Evolutionary conservation across 768 basidiomycete genomes (phyloP), one percentile per base, ranked within the genome.

Genomic region (Suillus paluster): DNA sequence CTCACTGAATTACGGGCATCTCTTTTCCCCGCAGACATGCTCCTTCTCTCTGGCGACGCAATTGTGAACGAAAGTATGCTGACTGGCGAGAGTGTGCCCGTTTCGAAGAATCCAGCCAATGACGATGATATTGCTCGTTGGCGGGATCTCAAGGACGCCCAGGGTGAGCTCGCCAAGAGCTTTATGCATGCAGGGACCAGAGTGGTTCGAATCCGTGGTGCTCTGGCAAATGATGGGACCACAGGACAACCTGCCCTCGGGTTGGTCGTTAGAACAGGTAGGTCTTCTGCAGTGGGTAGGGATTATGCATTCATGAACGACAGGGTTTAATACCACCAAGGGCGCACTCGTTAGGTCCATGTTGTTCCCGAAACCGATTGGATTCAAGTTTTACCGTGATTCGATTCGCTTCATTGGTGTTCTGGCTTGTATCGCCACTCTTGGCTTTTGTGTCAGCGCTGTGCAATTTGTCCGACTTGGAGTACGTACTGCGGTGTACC

Each of bases 31-130:
- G 92, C 94, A 15, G 97, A 99, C 73, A 82, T 97, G 64, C 85
- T 98, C 66, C 83, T 99, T 9, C 86, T 99, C 33, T 93, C 94
- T 2, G 97, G 97, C 1, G 97, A 99, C 73, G 95, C 95, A 2
- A 97, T 99, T 61, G 91, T 99, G 56, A 99, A 99, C 73, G 97
- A 99, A 78, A 97, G 95, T 64, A 99, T 99, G 97, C 85, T 99
- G 25, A 99, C 97, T 0, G 97, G 97, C 14, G 97, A 99, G 77
- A 97, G 95, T 65, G 94, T 99, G 0, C 97, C 97, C 2, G 94
- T 99, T 57, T 92, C 92, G 73, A 99, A 99, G 73, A 76, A 85
- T 21, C 91, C 96, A 0, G 84, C 90, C 62, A 94, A 89, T 70
- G 91, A 94, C 66, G 89, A 89, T 30, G 89, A 89, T 57, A 81